Evolutionary conservation across 257 asterid species (phyloP).

Genomic region (Solanum arcanum): DNA sequence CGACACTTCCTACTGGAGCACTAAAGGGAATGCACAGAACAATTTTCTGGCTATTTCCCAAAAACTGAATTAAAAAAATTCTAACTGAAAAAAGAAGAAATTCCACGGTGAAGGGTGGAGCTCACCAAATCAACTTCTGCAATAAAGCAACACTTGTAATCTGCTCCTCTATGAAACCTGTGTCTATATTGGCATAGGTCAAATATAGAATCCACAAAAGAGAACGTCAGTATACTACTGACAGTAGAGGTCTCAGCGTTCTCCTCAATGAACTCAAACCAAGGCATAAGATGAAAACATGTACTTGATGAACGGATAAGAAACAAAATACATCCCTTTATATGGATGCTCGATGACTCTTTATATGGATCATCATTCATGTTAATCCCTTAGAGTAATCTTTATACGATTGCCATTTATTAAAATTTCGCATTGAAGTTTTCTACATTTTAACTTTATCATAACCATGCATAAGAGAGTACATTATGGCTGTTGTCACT

Average conservation of each 20-base stretch:
- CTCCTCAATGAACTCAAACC: background rate
- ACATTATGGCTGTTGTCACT: background rate
- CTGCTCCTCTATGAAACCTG: background rate
- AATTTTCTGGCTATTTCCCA: background rate
- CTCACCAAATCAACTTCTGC: background rate
- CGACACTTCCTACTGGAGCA: background rate
- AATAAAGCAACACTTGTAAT: background rate
- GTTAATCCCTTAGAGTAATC: background rate
- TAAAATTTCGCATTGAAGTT: background rate
- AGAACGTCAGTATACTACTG: background rate
- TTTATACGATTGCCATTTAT: too few relatives aligned
- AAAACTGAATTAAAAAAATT: background rate
- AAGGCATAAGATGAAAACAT: background rate
- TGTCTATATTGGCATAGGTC: background rate
- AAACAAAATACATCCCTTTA: background rate
- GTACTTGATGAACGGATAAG: background rate
- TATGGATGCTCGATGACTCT: background rate
- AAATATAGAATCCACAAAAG: background rate
- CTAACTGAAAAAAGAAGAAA: background rate
- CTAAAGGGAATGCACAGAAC: background rate
- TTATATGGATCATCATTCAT: background rate
- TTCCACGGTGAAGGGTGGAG: background rate
- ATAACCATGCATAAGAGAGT: too few relatives aligned
- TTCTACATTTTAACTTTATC: background rate
- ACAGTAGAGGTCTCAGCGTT: background rate